Evolutionary conservation across 192 early-diverging fungal genomes (phyloP), one percentile per base, ranked within the genome.

Genomic region (Coemansia erecta): DNA sequence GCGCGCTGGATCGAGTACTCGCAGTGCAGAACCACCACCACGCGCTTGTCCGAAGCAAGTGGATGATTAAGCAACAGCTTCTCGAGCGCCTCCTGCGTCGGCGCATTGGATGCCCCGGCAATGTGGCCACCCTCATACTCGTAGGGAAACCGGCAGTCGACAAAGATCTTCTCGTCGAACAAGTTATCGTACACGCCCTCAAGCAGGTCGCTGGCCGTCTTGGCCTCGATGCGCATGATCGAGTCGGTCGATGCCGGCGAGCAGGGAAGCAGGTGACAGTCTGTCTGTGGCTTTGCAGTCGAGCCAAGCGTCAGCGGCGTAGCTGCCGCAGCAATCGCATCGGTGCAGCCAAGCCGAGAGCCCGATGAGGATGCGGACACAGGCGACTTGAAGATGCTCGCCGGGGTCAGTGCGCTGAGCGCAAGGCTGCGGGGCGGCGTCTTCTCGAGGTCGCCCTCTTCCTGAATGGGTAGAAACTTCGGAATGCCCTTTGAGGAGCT

Each of bases 121-220:
- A 94, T 92, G 54, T 94, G 93, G 13, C 93, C 93, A 40, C 91
- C 92, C 53, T 87, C 80, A 64, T 85, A 93, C 71, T 94, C 93
- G 63, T 92, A 94, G 12, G 89, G 89, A 62, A 90, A 94, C 13
- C 93, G 86, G 61, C 90, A 92, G 69, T 94, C 93, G 28, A 94
- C 81, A 43, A 94, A 69, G 17, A 87, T 77, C 60, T 79, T 73
- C 28, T 86, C 75, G 57, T 90, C 86, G 66, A 84, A 83, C 35
- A 72, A 41, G 42, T 80, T 64, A 37, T 57, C 64, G 77, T 77
- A 90, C 44, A 79, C 56, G 35, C 92, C 91, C 10, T 84, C 61
- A 5, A 94, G 73, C n/a, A 94, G 80, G 26, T 84, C 69, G 15
- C 73, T 77, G 28, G 81, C 81, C 12, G 87, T 90, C 31, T 82